Conservation (phyloP, 805 yeast species). For the Monosporozyma yasuniensis region DNA sequence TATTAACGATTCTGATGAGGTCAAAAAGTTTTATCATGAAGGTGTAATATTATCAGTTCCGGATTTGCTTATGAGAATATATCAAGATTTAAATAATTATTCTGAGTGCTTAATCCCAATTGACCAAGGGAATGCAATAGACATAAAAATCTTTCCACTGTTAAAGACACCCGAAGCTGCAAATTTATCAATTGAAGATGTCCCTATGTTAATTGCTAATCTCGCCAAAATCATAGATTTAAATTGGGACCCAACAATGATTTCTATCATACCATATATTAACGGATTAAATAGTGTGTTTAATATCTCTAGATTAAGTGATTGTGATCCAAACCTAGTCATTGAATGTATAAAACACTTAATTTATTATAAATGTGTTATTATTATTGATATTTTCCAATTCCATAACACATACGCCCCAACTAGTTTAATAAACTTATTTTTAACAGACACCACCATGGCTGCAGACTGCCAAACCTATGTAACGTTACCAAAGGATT, state of each 20-base stretch:
- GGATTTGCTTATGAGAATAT: constrained; percentile 79
- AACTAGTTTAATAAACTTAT: constrained; percentile 63
- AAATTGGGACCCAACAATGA: constrained; percentile 96
- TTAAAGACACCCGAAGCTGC: constrained; percentile 67
- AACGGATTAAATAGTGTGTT: constrained; percentile 81
- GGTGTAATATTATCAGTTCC: constrained; percentile 41
- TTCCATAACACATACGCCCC: constrained; percentile 84
- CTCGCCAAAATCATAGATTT: constrained; percentile 68
- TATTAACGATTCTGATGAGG: constrained; percentile 6
- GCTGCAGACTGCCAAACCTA: constrained; percentile 82
- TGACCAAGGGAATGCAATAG: constrained; percentile 81
- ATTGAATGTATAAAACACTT: constrained; percentile 85
- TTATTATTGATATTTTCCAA: constrained; percentile 79
- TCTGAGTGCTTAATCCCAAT: constrained; percentile 94
- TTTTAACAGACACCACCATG: constrained; percentile 55
- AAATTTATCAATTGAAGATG: constrained; percentile 68
- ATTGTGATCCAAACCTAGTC: constrained; percentile 70
- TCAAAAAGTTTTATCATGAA: not conserved
- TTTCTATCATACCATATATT: constrained; percentile 74
- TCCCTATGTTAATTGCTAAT: constrained; percentile 83
- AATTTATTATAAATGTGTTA: constrained; percentile 79
- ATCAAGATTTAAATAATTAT: constrained; percentile 87
- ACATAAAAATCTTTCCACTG: constrained; percentile 89
- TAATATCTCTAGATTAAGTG: constrained; percentile 67
- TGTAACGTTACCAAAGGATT: constrained; percentile 42